Evolutionary conservation across 2,329 filamentous ascomycete species (phyloP), one percentile per base, ranked within the genome.

Genomic region (Dryadomyces quercivorus): DNA sequence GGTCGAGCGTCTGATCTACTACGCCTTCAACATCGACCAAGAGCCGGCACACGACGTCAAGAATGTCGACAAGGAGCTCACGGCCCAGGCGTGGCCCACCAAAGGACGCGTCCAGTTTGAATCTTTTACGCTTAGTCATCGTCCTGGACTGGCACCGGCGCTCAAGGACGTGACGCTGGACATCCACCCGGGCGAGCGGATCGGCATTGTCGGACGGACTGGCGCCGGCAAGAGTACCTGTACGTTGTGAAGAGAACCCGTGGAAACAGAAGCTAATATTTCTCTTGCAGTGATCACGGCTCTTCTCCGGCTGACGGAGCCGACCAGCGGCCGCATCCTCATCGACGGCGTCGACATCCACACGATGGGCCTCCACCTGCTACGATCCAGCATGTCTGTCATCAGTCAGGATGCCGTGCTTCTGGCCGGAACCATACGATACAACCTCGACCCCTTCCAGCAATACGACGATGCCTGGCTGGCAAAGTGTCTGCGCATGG

Each of bases 331-430:
- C 62, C 87, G 86, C 65, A 95, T 98, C 59, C 65, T 93, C 18
- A 88, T 98, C 52, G 93, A 98, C 61, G 85, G 84, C 59, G 73
- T 97, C 16, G 88, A 97, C 63, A 88, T 96, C 63, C 84, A 88
- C 52, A 74, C 77, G 56, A 95, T 97, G 59, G 93, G 93, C 8
- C 78, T 97, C 15, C 86, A 88, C 59, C 91, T 96, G 69, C 74
- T 98, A 62, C 86, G 93, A 53, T 86, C 95, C 69, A 85, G 87
- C 50, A 94, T 98, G 63, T 95, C 94, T 0, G 96, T 98, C 68
- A 92, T 98, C 53, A 92, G 93, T 31, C 93, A 98, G 72, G 93
- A 98, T 66, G 91, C 92, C 0, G 95, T 91, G 0, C 72, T 97
- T 0, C 96, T 95, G 70, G 90, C 84, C 6, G 92, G 92, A 60